These are phyloP conservation scores for Sarcodon aspratus DNA, from an alignment of 768 basidiomycete genomes.

Conservation along the genomic window DNA sequence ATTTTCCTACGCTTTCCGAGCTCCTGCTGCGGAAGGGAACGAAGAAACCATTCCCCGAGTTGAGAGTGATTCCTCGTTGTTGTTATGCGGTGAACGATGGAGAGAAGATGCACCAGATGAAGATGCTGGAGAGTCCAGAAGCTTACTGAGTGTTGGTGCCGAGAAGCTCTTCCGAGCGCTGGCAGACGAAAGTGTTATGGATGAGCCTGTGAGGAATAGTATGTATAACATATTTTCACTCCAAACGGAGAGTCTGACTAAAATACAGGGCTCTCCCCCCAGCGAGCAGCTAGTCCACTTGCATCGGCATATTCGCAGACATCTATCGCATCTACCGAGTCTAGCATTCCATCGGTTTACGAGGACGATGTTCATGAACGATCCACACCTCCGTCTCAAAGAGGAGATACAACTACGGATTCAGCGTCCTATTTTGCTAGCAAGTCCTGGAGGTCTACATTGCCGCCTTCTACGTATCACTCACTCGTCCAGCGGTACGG, in stretches of 20 bases:
- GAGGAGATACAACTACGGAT: not conserved
- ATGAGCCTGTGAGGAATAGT: too few relatives aligned
- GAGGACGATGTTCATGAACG: constrained; percentile 3
- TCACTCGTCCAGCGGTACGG: constrained; percentile 29
- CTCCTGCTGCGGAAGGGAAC: not conserved
- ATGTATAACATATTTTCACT: too few relatives aligned
- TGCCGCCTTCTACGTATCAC: constrained; percentile 21
- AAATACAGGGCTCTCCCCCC: too few relatives aligned
- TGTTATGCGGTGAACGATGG: not conserved
- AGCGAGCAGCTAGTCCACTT: not conserved
- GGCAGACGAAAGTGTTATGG: not conserved
- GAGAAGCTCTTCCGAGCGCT: not conserved
- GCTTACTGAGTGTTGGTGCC: not conserved
- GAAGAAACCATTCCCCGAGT: too few relatives aligned
- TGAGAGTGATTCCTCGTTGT: too few relatives aligned
- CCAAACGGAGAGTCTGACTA: too few relatives aligned
- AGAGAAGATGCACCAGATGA: not conserved
- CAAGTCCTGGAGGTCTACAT: constrained; percentile 11
- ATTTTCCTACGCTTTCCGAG: not conserved
- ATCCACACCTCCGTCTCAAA: not conserved
- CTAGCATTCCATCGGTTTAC: constrained; percentile 9
- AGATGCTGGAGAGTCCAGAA: not conserved
- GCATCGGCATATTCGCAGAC: constrained; percentile 1
- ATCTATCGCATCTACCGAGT: constrained; percentile 2
- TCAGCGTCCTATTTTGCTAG: not conserved